These are phyloP conservation scores for Auriscalpium microsporum DNA, from an alignment of 768 basidiomycete species.

Conservation along the genomic window DNA sequence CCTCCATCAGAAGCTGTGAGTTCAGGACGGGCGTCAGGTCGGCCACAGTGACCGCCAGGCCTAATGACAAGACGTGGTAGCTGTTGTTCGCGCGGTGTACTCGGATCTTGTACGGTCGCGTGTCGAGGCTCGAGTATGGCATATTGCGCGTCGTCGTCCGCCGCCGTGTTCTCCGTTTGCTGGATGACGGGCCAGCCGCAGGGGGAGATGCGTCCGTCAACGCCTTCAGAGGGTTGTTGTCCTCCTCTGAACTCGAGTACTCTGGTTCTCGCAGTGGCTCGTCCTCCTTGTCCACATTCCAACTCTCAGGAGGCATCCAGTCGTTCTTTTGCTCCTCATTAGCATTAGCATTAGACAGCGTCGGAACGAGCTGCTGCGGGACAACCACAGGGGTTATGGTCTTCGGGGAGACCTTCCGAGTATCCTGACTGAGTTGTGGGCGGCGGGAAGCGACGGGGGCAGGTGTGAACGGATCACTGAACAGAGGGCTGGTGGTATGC, in stretches of 20 bases:
- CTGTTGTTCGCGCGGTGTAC: constrained; percentile 69
- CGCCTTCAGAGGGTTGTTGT: constrained; percentile 12
- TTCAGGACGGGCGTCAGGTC: constrained; percentile 58
- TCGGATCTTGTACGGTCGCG: constrained; percentile 46
- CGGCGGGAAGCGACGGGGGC: constrained; percentile 6
- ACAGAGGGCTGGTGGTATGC: constrained; percentile 26
- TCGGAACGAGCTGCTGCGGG: constrained; percentile 1
- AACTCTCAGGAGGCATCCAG: constrained; percentile 73
- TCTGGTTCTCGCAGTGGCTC: constrained; percentile 32
- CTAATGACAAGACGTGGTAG: constrained; percentile 62
- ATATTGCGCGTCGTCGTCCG: constrained; percentile 1
- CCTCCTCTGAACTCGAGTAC: constrained; percentile 36
- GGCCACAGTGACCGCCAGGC: constrained; percentile 56
- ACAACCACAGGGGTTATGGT: constrained; percentile 21
- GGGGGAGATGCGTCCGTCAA: constrained; percentile 11
- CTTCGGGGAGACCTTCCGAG: constrained; percentile 47
- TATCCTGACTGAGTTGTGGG: constrained; percentile 17
- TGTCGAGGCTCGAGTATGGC: background rate
- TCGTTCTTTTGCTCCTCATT: constrained; percentile 5
- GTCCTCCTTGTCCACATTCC: constrained; percentile 49
- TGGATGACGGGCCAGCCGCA: background rate
- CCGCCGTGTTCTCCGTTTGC: constrained; percentile 16
- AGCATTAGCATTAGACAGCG: background rate
- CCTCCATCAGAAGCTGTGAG: constrained; percentile 40
- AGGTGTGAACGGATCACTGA: constrained; percentile 30